These are phyloP conservation scores for Mucor lusitanicus DNA, from an alignment of 371 early-diverging fungal species.

Conservation along the genomic window DNA sequence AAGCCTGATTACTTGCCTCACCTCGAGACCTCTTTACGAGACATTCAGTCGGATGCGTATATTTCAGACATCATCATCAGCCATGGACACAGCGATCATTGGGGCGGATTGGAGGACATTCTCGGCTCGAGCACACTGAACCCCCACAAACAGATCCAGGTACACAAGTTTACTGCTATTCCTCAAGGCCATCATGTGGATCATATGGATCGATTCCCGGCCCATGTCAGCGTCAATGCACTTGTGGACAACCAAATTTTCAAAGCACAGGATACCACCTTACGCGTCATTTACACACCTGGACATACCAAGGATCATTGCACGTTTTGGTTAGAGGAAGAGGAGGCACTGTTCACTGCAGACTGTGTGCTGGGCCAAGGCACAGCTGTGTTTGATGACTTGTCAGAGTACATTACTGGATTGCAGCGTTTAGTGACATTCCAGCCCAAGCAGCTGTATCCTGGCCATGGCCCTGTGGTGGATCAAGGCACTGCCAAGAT, in stretches of 20 bases:
- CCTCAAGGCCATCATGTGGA: conserved; percentile 16
- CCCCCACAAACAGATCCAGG: conserved; percentile 21
- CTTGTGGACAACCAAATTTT: conserved; percentile 61
- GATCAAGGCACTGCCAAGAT: conserved; percentile 60
- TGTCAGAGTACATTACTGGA: conserved; percentile 68
- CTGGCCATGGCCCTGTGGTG: conserved; percentile 84
- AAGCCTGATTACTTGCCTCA: conserved; percentile 63
- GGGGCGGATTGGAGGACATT: conserved; percentile 66
- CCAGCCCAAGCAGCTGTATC: conserved; percentile 51
- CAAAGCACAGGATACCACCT: conserved; percentile 57
- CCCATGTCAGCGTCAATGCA: conserved; percentile 24
- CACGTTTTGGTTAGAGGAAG: conserved; percentile 72
- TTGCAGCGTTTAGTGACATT: conserved; percentile 49
- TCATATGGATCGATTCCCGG: conserved; percentile 28
- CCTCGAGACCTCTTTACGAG: conserved; percentile 51
- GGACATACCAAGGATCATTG: conserved; percentile 87
- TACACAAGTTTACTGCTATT: conserved; percentile 37
- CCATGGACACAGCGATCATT: conserved; percentile 85
- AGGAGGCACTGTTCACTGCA: conserved; percentile 74
- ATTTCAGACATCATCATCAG: conserved; percentile 82
- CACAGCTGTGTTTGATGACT: conserved; percentile 77
- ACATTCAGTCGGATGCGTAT: conserved; percentile 40
- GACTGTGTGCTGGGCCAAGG: conserved; percentile 89
- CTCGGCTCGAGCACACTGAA: conserved; percentile 31
- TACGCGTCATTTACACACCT: conserved; percentile 74